phyloP scores from a whole-genome alignment of 805 yeast genomes.

The Kluyveromyces dobzhanskii region DNA sequence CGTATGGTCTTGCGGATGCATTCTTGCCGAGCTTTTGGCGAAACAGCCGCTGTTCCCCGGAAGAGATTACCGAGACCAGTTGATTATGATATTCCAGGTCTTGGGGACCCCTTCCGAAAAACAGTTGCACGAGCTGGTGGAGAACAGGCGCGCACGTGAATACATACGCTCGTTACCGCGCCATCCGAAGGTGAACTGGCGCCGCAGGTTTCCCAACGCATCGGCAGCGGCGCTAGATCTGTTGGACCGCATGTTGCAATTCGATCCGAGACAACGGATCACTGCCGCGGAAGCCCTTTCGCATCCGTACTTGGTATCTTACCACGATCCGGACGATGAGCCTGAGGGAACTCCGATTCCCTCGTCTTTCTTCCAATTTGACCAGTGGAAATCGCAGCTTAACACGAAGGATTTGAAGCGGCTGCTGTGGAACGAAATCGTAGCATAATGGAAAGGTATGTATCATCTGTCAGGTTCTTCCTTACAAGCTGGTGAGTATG shows the following conservation, averaged over 20 bases:
- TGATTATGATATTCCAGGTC: constrained; percentile 73
- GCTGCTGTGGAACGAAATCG: constrained; percentile 71
- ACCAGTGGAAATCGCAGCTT: constrained; percentile 70
- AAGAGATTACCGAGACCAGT: constrained; percentile 84
- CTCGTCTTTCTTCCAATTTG: constrained; percentile 83
- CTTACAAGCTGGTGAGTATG: too few relatives aligned
- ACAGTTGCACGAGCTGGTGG: constrained; percentile 58
- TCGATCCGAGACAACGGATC: constrained; percentile 76
- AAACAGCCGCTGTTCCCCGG: constrained; percentile 92
- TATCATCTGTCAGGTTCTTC: too few relatives aligned
- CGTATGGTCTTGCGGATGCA: constrained; percentile 96
- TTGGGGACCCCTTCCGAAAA: constrained; percentile 83
- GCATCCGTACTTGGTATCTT: constrained; percentile 80
- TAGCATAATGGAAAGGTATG: too few relatives aligned
- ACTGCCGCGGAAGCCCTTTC: constrained; percentile 75
- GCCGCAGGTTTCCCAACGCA: constrained; percentile 36
- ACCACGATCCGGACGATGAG: constrained; percentile 93
- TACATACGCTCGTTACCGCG: constrained; percentile 76
- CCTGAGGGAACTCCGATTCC: constrained; percentile 81
- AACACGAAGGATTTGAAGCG: constrained; percentile 68
- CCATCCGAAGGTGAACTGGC: constrained; percentile 25
- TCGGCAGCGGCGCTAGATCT: constrained; percentile 65
- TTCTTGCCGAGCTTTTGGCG: constrained; percentile 79
- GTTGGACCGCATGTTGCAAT: constrained; percentile 60
- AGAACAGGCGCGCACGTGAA: constrained; percentile 78